These are phyloP conservation scores for Raddia distichophylla DNA, from an alignment of 176 grass and related monocot species.

Conservation along the genomic window DNA sequence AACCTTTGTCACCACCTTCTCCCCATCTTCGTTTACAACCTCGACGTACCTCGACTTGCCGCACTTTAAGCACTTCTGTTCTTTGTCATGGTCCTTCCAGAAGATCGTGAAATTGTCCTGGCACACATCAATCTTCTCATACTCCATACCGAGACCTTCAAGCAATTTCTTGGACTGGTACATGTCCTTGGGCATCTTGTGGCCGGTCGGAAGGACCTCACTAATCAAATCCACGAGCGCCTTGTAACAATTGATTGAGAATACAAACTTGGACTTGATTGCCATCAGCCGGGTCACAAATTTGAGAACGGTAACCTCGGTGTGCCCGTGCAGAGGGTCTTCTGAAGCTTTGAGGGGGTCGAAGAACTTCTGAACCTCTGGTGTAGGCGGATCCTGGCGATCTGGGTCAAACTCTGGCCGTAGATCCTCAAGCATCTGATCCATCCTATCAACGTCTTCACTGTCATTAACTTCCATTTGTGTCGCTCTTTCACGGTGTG, in stretches of 20 bases:
- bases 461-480: not conserved
- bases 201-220: too few species aligned
- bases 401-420: not conserved
- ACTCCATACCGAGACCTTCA: too few species aligned
- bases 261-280: too few species aligned
- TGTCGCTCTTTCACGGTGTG: too few species aligned
- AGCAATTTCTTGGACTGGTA: too few species aligned
- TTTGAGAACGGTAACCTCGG: not conserved
- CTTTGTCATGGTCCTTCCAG: not conserved
- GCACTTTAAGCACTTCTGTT: not conserved
- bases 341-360: not conserved
- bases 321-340: not conserved
- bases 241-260: too few species aligned
- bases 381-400: not conserved
- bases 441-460: not conserved
- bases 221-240: too few species aligned
- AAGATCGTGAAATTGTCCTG: not conserved
- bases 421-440: not conserved
- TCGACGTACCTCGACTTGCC: not conserved
- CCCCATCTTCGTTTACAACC: not conserved
- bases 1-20: not conserved
- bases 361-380: too few species aligned
- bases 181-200: too few species aligned
- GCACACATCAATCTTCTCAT: not conserved
- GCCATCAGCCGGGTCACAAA: not conserved